These are phyloP conservation scores for Lunularia cruciata DNA, from an alignment of 225 moss, liverwort and hornwort species.

Conservation along the genomic window DNA sequence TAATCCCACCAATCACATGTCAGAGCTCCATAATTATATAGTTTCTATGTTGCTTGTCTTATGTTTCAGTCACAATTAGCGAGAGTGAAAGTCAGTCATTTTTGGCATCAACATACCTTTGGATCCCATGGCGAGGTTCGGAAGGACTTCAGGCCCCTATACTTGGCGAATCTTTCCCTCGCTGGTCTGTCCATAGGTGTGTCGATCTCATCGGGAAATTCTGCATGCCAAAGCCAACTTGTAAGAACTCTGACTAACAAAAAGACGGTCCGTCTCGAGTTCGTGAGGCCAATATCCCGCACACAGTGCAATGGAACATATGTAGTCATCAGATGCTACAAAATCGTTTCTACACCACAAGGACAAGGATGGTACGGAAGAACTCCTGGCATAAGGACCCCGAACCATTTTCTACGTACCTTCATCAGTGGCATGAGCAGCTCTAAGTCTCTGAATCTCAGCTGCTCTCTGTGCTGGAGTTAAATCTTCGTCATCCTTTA, in stretches of 20 bases:
- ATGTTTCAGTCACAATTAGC: too few relatives aligned
- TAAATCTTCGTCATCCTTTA: slow-evolving; percentile 85
- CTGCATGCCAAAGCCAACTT: slow-evolving; percentile 35
- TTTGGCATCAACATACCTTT: slow-evolving; percentile 62
- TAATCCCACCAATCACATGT: neutral
- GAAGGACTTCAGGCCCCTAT: slow-evolving; percentile 92
- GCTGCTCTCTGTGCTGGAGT: slow-evolving; percentile 70
- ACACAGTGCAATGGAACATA: too few relatives aligned
- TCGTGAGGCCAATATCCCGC: too few relatives aligned
- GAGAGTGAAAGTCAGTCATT: too few relatives aligned
- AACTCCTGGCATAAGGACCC: too few relatives aligned
- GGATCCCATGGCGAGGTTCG: slow-evolving; percentile 97
- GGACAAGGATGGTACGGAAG: neutral
- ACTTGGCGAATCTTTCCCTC: slow-evolving; percentile 85
- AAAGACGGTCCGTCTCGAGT: neutral
- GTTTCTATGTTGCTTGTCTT: too few relatives aligned
- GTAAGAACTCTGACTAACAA: too few relatives aligned
- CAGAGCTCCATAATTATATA: neutral
- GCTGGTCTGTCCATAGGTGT: slow-evolving; percentile 78
- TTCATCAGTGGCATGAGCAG: slow-evolving; percentile 81
- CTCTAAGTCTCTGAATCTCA: slow-evolving; percentile 79
- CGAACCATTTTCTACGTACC: slow-evolving; percentile 32
- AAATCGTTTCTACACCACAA: neutral
- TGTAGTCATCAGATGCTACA: neutral
- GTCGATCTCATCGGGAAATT: slow-evolving; percentile 97